phyloP scores from a whole-genome alignment of 257 asterid species.

The Capsicum pubescens region DNA sequence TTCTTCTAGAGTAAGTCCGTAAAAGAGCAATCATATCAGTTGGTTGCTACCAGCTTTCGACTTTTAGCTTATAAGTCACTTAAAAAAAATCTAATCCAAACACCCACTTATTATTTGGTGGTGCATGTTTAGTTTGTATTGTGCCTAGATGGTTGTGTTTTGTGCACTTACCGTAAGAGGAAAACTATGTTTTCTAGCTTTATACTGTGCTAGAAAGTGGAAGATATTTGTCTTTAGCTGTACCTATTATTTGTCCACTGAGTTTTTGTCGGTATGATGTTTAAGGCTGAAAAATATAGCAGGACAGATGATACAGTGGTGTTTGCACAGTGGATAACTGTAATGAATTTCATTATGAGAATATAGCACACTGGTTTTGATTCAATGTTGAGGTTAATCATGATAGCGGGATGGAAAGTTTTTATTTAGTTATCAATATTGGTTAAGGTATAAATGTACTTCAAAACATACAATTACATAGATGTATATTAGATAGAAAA shows the following conservation, averaged over 20 bases:
- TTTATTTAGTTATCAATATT: no score
- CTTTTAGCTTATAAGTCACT: no score
- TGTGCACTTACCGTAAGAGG: neutral
- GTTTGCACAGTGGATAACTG: neutral
- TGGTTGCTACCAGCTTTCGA: no score
- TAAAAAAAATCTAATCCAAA: no score
- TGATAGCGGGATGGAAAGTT: neutral
- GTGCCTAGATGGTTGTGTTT: conserved; percentile 17
- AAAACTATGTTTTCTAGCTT: neutral
- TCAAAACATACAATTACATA: neutral
- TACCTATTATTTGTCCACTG: neutral
- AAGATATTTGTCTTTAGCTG: neutral
- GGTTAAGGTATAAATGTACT: neutral
- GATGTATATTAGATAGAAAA: neutral
- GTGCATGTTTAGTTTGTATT: neutral
- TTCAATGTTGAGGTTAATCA: neutral
- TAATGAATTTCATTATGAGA: neutral
- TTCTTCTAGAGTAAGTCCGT: no score
- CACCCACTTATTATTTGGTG: neutral
- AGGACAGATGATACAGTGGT: neutral
- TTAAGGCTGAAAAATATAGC: neutral
- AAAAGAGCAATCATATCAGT: no score
- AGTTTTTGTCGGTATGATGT: neutral
- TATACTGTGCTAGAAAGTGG: conserved; percentile 11
- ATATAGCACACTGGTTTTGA: neutral